Percentiles rank a stretch among this genome's conserved stretches.
These are phyloP conservation scores for Cryptococcus amylolentus DNA, from an alignment of 1,284 basidiomycete species.

Conservation along the genomic window DNA sequence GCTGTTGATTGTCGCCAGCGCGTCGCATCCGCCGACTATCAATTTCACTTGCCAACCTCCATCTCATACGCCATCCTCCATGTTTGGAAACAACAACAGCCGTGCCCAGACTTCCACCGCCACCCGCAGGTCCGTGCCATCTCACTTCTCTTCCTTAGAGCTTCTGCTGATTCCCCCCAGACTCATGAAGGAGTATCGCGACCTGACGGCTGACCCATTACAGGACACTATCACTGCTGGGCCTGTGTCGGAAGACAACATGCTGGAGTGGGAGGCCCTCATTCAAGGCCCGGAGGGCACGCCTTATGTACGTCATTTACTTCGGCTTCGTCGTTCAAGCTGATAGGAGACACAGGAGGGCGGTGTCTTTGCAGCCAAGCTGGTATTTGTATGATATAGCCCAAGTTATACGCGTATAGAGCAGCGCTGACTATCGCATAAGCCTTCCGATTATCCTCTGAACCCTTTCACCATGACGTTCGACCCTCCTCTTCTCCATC, in stretches of 20 bases:
- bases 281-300: slow-evolving; percentile 96
- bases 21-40: too few species aligned
- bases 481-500: slow-evolving; percentile 94
- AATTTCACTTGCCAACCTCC: too few species aligned
- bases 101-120: slow-evolving; percentile 47
- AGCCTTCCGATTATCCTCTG: slow-evolving; percentile 89
- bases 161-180: slow-evolving; percentile 40
- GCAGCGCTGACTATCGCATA: slow-evolving; percentile 3
- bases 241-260: slow-evolving; percentile 84
- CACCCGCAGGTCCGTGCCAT: slow-evolving; percentile 29
- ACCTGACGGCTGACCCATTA: slow-evolving; percentile 61
- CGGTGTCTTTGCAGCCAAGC: slow-evolving; percentile 87
- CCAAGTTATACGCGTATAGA: background rate
- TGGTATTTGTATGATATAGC: slow-evolving; percentile 73
- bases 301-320: slow-evolving; percentile 68
- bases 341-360: slow-evolving; percentile 65
- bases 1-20: too few species aligned
- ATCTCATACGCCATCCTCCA: background rate
- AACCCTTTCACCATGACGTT: slow-evolving; percentile 99
- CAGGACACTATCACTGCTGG: slow-evolving; percentile 87
- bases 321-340: background rate
- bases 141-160: too few species aligned
- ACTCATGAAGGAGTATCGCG: slow-evolving; percentile 90
- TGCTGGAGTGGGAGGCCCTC: slow-evolving; percentile 97
- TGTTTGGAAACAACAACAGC: slow-evolving; percentile 18